phyloP scores from a whole-genome alignment of 2,329 filamentous ascomycete species.

The Ophiostoma pallidulum region DNA sequence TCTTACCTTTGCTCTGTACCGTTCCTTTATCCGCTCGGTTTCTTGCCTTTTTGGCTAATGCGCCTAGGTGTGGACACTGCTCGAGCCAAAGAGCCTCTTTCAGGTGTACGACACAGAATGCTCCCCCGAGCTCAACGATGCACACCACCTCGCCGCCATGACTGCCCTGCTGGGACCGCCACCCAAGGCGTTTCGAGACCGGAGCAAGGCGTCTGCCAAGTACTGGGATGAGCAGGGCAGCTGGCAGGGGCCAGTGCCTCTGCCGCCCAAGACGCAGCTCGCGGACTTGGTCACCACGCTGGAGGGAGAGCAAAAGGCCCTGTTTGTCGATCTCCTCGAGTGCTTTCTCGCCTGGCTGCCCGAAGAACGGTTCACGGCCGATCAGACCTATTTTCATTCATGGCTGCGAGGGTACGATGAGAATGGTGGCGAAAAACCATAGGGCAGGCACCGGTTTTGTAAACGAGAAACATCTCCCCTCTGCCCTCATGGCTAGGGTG shows the following conservation, averaged over 20 bases:
- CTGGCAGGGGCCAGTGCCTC: constrained; percentile 20
- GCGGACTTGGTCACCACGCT: constrained; percentile 15
- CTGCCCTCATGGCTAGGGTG: no score
- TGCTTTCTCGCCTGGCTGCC: constrained; percentile 21
- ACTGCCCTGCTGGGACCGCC: constrained; percentile 23
- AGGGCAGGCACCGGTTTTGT: no score
- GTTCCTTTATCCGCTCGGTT: no score
- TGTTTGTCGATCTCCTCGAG: constrained; percentile 19
- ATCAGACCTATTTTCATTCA: constrained; percentile 20
- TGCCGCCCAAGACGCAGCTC: constrained; percentile 16
- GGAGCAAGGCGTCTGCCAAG: constrained; percentile 16
- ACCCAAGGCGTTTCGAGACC: constrained; percentile 19
- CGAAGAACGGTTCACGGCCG: constrained; percentile 16
- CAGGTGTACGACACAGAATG: constrained; percentile 12
- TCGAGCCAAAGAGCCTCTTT: constrained; percentile 20
- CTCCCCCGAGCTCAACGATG: constrained; percentile 20
- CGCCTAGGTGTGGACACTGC: constrained; percentile 20
- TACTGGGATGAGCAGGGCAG: constrained; percentile 23
- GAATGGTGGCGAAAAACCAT: no score
- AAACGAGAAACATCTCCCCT: no score
- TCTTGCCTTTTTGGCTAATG: no score
- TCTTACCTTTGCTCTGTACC: no score
- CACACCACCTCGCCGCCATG: constrained; percentile 23
- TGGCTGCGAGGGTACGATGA: constrained; percentile 19
- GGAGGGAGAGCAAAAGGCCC: constrained; percentile 15